phyloP scores from a whole-genome alignment of 192 early-diverging fungal species.

The Backusella sp. region DNA sequence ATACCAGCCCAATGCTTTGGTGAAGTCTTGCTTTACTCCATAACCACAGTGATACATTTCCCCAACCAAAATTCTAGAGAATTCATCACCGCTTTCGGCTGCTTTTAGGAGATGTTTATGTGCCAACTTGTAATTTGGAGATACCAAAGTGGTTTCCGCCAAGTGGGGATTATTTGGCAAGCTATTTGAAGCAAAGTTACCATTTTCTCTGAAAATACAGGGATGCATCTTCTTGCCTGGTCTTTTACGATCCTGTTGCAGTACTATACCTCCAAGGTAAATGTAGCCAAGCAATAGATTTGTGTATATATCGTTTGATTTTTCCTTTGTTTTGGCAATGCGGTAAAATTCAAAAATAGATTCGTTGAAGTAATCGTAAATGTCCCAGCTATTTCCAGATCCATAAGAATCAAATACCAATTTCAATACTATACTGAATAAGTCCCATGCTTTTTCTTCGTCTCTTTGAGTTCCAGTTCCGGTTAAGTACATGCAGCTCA shows the following conservation, averaged over 20 bases:
- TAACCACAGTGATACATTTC: not conserved
- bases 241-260: no score
- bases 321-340: no score
- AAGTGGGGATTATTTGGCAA: not conserved
- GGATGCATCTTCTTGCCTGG: no score
- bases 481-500: not conserved
- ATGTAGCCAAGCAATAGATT: no score
- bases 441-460: not conserved
- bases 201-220: no score
- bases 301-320: no score
- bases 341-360: no score
- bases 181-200: no score
- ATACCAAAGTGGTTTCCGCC: not conserved
- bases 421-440: not conserved
- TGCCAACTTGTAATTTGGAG: not conserved
- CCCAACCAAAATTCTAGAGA: not conserved
- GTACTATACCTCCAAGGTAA: no score
- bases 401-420: not conserved
- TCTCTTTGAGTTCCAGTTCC: not conserved
- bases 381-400: accelerated
- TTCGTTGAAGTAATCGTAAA: not conserved
- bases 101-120: not conserved
- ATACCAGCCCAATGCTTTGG: not conserved
- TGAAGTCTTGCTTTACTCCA: not conserved
- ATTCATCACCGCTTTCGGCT: not conserved